Evolutionary conservation across 1,139 yeast genomes (phyloP), one percentile per base, ranked within the genome.

Genomic region (Zhuliangozyma parablackwelliae): DNA sequence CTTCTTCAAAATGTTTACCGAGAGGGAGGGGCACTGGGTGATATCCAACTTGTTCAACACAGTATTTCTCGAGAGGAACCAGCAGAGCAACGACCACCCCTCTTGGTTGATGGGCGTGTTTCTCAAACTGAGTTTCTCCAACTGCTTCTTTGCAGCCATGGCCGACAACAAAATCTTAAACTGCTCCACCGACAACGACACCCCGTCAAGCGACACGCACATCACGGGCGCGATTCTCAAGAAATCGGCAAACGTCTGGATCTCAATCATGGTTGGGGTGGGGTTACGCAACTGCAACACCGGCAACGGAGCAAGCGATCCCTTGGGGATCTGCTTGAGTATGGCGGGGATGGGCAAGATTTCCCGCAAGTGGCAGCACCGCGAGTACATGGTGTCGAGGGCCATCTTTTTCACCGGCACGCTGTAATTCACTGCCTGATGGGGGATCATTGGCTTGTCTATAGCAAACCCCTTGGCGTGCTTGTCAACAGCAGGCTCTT

Each of bases 261-360:
- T 78, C 61, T 90, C 97, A 49, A 90, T 87, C 46, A 89, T 63
- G 0, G 97, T 89, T 2, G 97, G 97, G 45, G 82, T 80, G 7
- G 97, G 96, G 57, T 90, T 90, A 51, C 89, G 69, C 60, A 90
- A 72, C 51, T 87, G 84, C 44, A 90, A 63, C 7, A 82, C 82
- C 40, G 82, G 85, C 34, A 90, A 63, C 1, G 96, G 96, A 31
- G 81, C 75, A 1, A 80, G 59, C 51, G 86, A 86, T 43, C 80
- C 80, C 53, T 83, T 85, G 82, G 88, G 0, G 41, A 90, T 72
- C 56, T 90, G 97, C 51, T 82, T 84, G 49, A 88, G 58, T 0
- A 95, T 88, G 0, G 96, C 95, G 1, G 96, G 95, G 42, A 90
- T 89, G 1, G 97, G 97, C 46, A 90, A 62, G 37, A 90, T 90